These are phyloP conservation scores for Apiospora aurea DNA, from an alignment of 2,329 filamentous ascomycete species.

Conservation along the genomic window DNA sequence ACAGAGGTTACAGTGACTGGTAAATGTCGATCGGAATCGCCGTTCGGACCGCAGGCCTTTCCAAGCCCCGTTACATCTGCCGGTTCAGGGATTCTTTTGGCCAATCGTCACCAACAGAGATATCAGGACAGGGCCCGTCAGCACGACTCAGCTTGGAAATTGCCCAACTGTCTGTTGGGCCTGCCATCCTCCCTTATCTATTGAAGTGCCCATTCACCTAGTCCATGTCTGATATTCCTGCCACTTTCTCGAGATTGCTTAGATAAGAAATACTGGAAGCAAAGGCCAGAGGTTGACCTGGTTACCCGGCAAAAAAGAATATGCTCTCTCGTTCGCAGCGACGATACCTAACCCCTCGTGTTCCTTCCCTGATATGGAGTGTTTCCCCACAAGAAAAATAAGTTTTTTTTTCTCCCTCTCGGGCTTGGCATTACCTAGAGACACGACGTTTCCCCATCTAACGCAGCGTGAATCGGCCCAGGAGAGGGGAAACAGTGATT, in stretches of 20 bases:
- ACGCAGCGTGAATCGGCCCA: constrained; percentile 2
- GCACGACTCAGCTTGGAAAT: constrained; percentile 3
- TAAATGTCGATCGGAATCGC: not conserved
- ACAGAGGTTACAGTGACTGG: constrained; percentile 13
- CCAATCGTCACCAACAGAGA: constrained; percentile 2
- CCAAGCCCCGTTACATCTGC: not conserved
- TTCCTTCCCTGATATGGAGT: constrained; percentile 2
- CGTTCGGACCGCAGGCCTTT: constrained; percentile 2
- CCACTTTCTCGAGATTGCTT: not conserved
- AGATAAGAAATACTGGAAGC: not conserved
- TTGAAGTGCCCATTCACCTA: no score
- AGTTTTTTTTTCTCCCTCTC: constrained; percentile 4
- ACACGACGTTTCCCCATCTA: constrained; percentile 15
- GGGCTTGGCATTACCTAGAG: constrained; percentile 16
- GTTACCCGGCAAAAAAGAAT: not conserved
- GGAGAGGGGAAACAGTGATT: not conserved
- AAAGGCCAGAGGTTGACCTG: not conserved
- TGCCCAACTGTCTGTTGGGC: not conserved
- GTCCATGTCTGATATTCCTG: not conserved
- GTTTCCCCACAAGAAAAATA: constrained; percentile 20
- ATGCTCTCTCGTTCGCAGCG: not conserved
- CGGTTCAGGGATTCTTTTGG: not conserved
- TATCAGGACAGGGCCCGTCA: constrained; percentile 5
- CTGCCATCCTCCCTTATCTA: not conserved
- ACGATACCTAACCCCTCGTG: not conserved